A percentile compares a stretch with the other conserved stretches of the same genome.
These are phyloP conservation scores for Dactylellina cionopaga DNA, from an alignment of 2,329 filamentous ascomycete species.

Conservation along the genomic window DNA sequence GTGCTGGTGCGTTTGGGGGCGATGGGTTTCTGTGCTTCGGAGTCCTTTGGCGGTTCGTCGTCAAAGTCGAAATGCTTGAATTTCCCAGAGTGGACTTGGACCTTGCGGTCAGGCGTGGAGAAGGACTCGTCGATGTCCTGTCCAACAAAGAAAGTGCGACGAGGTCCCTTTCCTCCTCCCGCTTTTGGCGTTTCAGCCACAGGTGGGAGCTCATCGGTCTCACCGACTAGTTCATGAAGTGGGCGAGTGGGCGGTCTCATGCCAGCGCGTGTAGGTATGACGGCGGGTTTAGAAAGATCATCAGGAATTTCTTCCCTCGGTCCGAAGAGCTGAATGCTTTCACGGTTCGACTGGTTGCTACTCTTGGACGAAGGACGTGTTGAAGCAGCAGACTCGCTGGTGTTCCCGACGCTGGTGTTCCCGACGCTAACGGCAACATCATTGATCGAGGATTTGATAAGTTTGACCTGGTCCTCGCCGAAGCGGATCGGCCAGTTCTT, in stretches of 20 bases:
- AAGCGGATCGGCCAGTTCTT: constrained; percentile 96
- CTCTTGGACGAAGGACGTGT: constrained; percentile 45
- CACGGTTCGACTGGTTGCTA: constrained; percentile 71
- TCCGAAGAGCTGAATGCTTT: constrained; percentile 78
- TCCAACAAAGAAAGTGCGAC: constrained; percentile 67
- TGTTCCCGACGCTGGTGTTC: background rate
- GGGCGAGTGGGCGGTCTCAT: constrained; percentile 76
- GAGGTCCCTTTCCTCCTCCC: constrained; percentile 59
- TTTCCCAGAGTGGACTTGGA: constrained; percentile 78
- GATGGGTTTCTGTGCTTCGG: constrained; percentile 58
- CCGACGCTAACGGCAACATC: too few relatives aligned
- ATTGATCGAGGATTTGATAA: constrained; percentile 74
- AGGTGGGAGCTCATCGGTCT: constrained; percentile 56
- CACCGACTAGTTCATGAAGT: constrained; percentile 75
- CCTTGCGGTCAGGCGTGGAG: constrained; percentile 59
- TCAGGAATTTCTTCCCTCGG: constrained; percentile 70
- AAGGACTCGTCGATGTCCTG: constrained; percentile 57
- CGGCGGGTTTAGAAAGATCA: constrained; percentile 61
- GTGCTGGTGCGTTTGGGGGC: constrained; percentile 58
- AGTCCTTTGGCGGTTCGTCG: constrained; percentile 69
- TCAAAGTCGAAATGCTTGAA: constrained; percentile 87
- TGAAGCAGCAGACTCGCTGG: constrained; percentile 26
- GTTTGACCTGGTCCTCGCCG: constrained; percentile 80
- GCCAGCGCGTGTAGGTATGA: constrained; percentile 62
- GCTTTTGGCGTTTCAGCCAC: constrained; percentile 57